A percentile compares a stretch with the other conserved stretches of the same genome.
These are phyloP conservation scores for Saccharum hybrid DNA, from an alignment of 202 grass and related monocot genomes.

Conservation along the genomic window DNA sequence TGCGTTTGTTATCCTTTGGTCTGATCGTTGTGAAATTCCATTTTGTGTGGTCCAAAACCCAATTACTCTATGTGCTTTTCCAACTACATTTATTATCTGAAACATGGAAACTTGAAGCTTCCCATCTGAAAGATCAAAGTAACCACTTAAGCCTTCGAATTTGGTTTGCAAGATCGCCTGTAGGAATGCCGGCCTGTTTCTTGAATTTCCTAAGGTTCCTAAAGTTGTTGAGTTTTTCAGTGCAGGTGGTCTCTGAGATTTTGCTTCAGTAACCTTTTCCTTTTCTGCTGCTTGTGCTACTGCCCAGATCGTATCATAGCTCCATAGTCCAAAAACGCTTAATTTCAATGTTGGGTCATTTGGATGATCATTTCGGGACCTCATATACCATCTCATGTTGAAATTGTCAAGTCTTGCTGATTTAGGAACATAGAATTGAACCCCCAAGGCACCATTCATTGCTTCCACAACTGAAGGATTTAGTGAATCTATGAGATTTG, in stretches of 20 bases:
- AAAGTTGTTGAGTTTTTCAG: neutral
- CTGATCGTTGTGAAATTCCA: no score
- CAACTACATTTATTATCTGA: conserved; percentile 66
- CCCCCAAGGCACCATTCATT: conserved; percentile 55
- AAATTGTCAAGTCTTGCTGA: conserved; percentile 43
- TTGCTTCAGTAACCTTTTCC: neutral
- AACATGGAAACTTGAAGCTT: conserved; percentile 36
- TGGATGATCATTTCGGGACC: conserved; percentile 33
- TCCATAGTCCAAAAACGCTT: conserved; percentile 48
- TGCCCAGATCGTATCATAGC: conserved; percentile 61
- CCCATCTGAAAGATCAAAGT: conserved; percentile 48
- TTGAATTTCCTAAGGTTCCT: neutral
- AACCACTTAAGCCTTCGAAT: conserved; percentile 60
- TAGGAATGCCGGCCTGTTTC: conserved; percentile 35
- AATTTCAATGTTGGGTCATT: conserved; percentile 29
- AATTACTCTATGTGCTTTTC: conserved; percentile 13
- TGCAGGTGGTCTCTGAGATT: neutral
- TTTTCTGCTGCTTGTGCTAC: conserved; percentile 51
- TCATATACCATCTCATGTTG: conserved; percentile 39
- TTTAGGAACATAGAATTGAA: conserved; percentile 45
- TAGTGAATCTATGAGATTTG: conserved; percentile 40
- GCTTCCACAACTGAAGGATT: conserved; percentile 32
- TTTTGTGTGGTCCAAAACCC: no score
- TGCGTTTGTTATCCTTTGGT: no score
- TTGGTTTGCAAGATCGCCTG: conserved; percentile 39